These are phyloP conservation scores for Myriosclerotinia curreyana DNA, from an alignment of 2,329 filamentous ascomycete genomes.

Conservation along the genomic window DNA sequence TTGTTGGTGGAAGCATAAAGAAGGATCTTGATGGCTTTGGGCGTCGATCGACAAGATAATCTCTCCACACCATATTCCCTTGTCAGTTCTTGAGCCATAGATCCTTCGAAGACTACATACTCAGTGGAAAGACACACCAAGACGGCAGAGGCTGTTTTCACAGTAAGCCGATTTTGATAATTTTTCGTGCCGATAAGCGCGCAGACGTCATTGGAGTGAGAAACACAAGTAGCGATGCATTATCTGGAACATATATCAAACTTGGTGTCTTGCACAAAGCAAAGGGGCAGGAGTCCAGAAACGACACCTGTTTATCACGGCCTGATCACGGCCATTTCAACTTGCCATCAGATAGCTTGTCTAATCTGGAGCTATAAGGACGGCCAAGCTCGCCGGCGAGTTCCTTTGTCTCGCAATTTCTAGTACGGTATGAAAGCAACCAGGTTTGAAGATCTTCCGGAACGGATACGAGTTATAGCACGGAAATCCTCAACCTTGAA, in stretches of 20 bases:
- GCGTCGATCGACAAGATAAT: not conserved
- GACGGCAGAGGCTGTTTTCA: not conserved
- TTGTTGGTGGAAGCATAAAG: not conserved
- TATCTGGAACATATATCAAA: not conserved
- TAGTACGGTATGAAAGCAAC: not conserved
- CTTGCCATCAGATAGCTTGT: not conserved
- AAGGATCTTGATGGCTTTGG: not conserved
- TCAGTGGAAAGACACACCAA: not conserved
- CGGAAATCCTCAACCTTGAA: constrained; percentile 11
- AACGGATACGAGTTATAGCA: constrained; percentile 7
- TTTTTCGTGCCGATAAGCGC: not conserved
- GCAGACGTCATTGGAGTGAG: not conserved
- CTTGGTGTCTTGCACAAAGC: not conserved
- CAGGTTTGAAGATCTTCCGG: constrained; percentile 20
- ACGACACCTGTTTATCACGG: not conserved
- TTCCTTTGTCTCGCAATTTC: constrained; percentile 7
- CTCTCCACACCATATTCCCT: not conserved
- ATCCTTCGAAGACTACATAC: not conserved
- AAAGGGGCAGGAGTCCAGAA: not conserved
- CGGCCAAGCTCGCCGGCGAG: not conserved
- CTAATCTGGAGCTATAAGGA: not conserved
- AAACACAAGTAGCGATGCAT: not conserved
- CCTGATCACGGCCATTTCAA: not conserved
- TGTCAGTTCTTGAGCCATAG: not conserved
- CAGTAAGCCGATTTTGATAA: not conserved